Percentiles rank a stretch among this genome's conserved stretches.
These are phyloP conservation scores for Yamadazyma kitorensis DNA, from an alignment of 805 yeast genomes.

Conservation along the genomic window DNA sequence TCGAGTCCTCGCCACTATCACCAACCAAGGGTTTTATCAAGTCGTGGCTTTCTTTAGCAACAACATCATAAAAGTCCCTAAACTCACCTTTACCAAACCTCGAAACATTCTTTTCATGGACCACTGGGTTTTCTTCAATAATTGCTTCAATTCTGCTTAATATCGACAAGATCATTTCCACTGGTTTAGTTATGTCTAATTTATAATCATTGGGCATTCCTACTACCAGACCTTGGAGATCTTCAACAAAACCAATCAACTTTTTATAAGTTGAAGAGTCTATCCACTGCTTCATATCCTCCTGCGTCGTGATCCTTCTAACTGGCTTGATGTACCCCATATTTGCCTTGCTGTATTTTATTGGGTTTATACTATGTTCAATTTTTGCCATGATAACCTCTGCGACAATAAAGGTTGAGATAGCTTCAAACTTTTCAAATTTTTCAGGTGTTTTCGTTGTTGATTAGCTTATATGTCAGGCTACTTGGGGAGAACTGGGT, in stretches of 20 bases:
- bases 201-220: conserved; percentile 56
- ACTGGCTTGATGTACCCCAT: conserved; percentile 5
- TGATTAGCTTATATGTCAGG: too few relatives aligned
- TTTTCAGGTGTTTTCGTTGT: too few relatives aligned
- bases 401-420: too few relatives aligned
- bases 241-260: conserved; percentile 52
- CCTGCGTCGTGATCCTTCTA: conserved; percentile 47
- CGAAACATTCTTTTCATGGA: conserved; percentile 56
- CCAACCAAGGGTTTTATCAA: conserved; percentile 19
- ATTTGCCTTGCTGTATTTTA: too few relatives aligned
- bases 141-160: conserved; percentile 46
- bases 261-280: conserved; percentile 47
- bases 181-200: conserved; percentile 32
- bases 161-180: conserved; percentile 28
- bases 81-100: conserved; percentile 93
- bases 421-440: too few relatives aligned
- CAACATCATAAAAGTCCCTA: conserved; percentile 72
- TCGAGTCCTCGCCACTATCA: conserved; percentile 11
- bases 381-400: too few relatives aligned
- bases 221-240: conserved; percentile 59
- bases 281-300: conserved; percentile 64
- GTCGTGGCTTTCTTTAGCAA: conserved; percentile 24
- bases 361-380: too few relatives aligned
- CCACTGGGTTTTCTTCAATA: conserved; percentile 63
- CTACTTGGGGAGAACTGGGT: conserved; percentile 1